Base-by-base conservation (phyloP, 306 rosid species). In the Pterocarpus santalinus region DNA sequence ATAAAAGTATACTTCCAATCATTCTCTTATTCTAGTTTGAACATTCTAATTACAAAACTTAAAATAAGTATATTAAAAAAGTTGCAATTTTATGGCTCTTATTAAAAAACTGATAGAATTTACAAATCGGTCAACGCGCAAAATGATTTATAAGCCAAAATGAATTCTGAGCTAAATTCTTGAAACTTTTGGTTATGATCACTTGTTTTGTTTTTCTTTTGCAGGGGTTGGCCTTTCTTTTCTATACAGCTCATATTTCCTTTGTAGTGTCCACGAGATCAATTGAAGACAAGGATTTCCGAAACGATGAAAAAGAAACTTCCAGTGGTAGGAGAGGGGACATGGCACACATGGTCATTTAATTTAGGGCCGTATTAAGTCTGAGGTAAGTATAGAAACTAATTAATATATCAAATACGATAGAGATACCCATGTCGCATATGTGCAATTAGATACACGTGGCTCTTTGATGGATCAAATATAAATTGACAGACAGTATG, bases 331-430 rank as follows among this genome's bases (percentile, higher is more conserved):
- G 60, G 80, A 62, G 81, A 73, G 65, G 72, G 53, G 86, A 81
- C 77, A 76, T 46, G 28, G 58, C 74, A 76, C 72, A 73, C 76
- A 62, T 51, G 79, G 69, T 64, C 86, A 87, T 83, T 86, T 73
- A 88, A 81, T 66, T 78, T 74, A 51, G 86, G 87, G 41, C 79
- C 83, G 71, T 77, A 66, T 78, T 69, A 73, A 82, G 73, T 14
- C 81, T 76, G 65, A 30, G 77, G 85, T 49, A 83, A 79, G 78
- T 76, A 39, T 16, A 16, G 41, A 38, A 38, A 38, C 41, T 38
- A 46, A 46, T 46, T 46, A 46, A 46, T 46, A 22, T 43, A 41
- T 32, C 17, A 43, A 75, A 75, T 61, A 60, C 34, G 70, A 44
- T 61, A 15, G 55, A 38, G 41, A 55, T 46, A 49, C 79, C 47